A percentile compares a stretch with the other conserved stretches of the same genome.
Evolutionary conservation across 1,284 basidiomycete species (phyloP).

Genomic region (Serendipita sp.): DNA sequence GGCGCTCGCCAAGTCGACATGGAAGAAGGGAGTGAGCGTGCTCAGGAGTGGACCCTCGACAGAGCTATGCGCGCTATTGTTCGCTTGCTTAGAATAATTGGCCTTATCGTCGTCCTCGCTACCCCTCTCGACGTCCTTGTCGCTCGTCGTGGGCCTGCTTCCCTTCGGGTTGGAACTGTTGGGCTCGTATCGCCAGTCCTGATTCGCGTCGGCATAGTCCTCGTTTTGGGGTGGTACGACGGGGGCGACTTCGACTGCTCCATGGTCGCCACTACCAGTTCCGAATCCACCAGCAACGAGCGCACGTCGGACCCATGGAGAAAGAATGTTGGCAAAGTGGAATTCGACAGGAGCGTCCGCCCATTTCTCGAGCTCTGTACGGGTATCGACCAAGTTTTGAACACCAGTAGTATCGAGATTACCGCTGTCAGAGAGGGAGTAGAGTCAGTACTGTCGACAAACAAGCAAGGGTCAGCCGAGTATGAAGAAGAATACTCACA

Average conservation of each 20-base stretch:
- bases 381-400: constrained; percentile 82
- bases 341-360: constrained; percentile 72
- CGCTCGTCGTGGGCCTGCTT: constrained; percentile 25
- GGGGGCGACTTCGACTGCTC: constrained; percentile 53
- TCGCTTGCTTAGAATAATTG: not conserved
- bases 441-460: constrained; percentile 7
- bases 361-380: constrained; percentile 79
- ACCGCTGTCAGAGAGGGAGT: constrained; percentile 27
- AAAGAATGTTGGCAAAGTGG: constrained; percentile 79
- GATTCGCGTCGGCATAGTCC: constrained; percentile 10
- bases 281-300: constrained; percentile 83
- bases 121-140: not conserved
- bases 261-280: constrained; percentile 30
- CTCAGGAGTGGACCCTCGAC: constrained; percentile 29
- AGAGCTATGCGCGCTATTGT: constrained; percentile 11
- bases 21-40: constrained; percentile 70
- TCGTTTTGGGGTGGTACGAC: constrained; percentile 43
- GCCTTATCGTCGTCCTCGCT: constrained; percentile 6
- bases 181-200: constrained; percentile 15
- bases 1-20: constrained; percentile 64
- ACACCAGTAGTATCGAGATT: constrained; percentile 80
- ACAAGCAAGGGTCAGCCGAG: not conserved
- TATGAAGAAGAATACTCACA: constrained; percentile 37
- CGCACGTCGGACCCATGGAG: constrained; percentile 87
- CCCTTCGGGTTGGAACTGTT: constrained; percentile 6